Evolutionary conservation across 1,139 yeast species (phyloP), one percentile per base, ranked within the genome.

Genomic region (Yamadazyma trypodendri): DNA sequence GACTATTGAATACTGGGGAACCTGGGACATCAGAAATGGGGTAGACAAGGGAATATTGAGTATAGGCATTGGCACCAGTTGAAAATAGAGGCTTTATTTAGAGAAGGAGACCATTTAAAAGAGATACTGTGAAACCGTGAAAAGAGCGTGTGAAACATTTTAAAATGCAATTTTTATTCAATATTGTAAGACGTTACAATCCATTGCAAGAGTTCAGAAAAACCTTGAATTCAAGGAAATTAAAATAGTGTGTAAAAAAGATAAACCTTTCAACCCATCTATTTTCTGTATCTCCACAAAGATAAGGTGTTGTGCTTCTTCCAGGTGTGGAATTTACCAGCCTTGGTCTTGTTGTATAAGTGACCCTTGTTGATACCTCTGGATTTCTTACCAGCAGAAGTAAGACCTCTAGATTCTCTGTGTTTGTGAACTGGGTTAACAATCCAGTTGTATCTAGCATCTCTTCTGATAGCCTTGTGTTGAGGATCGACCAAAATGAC

Each of bases 331-430:
- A 96, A 87, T 80, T 97, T 90, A 72, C 94, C 97, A 63, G 96
- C 89, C 64, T 77, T 75, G 81, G 97, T 90, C 84, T 90, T 89
- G 96, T 84, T 81, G 96, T 66, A 92, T 74, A 80, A 79, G 90
- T 92, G 98, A 71, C 98, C 98, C 86, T 90, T 92, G 95, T 89
- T 88, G 84, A 92, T 88, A 87, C 98, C 98, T 83, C 98, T 86
- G 77, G 96, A 88, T 77, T 88, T 85, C 94, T 89, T 92, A 71
- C 98, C 98, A 61, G 94, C 84, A 62, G 97, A 67, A 64, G 98
- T 92, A 65, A 92, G 88, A 75, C 97, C 97, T 84, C 98, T 94
- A 64, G 95, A 77, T 78, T 94, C 98, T 80, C 98, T 89, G 87
- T 88, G 97, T 86, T 92, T 92, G 95, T 92, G 98, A 58, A 92